Evolutionary conservation across 345 rosid genomes (phyloP).

Genomic region (Combretum micranthum): DNA sequence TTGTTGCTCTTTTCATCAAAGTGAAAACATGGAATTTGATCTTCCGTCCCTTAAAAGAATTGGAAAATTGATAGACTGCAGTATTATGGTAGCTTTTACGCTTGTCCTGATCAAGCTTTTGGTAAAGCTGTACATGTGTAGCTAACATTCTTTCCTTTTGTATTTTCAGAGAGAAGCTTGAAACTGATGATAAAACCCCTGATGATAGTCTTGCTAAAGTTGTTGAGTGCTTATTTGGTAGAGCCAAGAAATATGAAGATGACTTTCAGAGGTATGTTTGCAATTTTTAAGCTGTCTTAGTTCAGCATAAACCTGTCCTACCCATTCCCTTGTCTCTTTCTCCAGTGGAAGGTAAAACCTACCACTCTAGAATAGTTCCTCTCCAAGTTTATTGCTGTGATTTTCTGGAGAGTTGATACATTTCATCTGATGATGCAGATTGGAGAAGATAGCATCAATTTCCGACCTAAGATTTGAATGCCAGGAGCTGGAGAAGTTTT

Average conservation of each 20-base stretch:
- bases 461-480: conserved; percentile 57
- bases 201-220: conserved; percentile 18
- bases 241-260: conserved; percentile 43
- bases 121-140: not conserved
- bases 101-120: not conserved
- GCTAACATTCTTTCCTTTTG: conserved; percentile 1
- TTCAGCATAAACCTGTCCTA: not conserved
- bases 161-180: conserved; percentile 31
- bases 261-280: conserved; percentile 43
- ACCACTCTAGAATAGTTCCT: too few relatives aligned
- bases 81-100: not conserved
- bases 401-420: not conserved
- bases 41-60: too few relatives aligned
- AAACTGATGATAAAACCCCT: conserved; percentile 12
- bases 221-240: conserved; percentile 38
- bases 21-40: too few relatives aligned
- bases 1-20: not conserved
- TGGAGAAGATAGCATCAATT: conserved; percentile 43
- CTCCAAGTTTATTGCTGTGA: too few relatives aligned
- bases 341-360: too few relatives aligned
- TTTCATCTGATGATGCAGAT: conserved; percentile 30
- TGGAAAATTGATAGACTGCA: too few relatives aligned
- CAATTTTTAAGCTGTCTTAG: not conserved
- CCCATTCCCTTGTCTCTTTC: too few relatives aligned
- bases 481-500: conserved; percentile 64